A percentile compares a stretch with the other conserved stretches of the same genome.
phyloP scores from a whole-genome alignment of 129 eudicot species.

The Ambrosia trifida region DNA sequence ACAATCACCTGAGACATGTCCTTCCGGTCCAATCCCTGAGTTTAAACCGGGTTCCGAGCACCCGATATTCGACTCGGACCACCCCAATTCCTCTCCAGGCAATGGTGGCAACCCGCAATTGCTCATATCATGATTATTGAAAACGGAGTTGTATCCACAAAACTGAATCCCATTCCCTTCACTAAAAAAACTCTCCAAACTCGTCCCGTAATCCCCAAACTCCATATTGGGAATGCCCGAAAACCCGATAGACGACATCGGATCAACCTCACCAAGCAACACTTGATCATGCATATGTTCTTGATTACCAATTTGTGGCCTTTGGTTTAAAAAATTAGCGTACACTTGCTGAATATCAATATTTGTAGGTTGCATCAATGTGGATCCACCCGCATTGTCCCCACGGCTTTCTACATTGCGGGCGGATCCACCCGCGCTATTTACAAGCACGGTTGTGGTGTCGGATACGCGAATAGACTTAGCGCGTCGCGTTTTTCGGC shows the following conservation, averaged over 20 bases:
- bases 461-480: slow-evolving; percentile 40
- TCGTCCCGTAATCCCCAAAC: slow-evolving; percentile 25
- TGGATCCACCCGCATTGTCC: slow-evolving; percentile 27
- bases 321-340: slow-evolving; percentile 61
- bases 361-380: slow-evolving; percentile 29
- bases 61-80: slow-evolving; percentile 38
- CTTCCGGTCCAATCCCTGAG: slow-evolving; percentile 33
- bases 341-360: slow-evolving; percentile 72
- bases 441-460: slow-evolving; percentile 3
- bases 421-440: slow-evolving; percentile 16
- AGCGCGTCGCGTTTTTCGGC: slow-evolving; percentile 53
- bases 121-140: slow-evolving; percentile 28
- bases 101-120: slow-evolving; percentile 52
- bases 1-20: slow-evolving; percentile 37
- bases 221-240: slow-evolving; percentile 31
- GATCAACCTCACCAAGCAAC: slow-evolving; percentile 29
- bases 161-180: slow-evolving; percentile 34
- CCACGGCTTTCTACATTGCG: slow-evolving; percentile 23
- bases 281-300: slow-evolving; percentile 16
- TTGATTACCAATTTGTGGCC: slow-evolving; percentile 24
- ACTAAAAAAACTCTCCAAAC: slow-evolving; percentile 31
- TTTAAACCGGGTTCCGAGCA: slow-evolving; percentile 24
- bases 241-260: slow-evolving; percentile 21
- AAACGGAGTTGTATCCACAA: slow-evolving; percentile 44
- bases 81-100: slow-evolving; percentile 59